Conservation (phyloP, 1,139 yeast genomes). For the Geotrichum histeridarum region DNA sequence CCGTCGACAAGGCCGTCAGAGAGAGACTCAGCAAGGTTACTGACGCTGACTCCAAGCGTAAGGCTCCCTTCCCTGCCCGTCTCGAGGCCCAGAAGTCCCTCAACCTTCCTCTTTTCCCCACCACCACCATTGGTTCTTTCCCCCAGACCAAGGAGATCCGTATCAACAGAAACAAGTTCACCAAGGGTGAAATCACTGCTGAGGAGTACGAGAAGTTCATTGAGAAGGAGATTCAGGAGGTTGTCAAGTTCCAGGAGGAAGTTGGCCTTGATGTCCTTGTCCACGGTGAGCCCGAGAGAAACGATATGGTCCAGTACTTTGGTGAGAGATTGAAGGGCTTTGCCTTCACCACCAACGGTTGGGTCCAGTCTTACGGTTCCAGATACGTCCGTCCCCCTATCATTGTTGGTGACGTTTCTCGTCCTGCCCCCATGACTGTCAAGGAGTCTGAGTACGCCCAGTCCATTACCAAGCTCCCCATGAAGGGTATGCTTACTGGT, state of each 20-base stretch:
- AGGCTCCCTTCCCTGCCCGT: slow-evolving; percentile 80
- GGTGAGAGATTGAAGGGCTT: slow-evolving; percentile 98
- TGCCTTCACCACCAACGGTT: slow-evolving; percentile 97
- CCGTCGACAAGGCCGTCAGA: slow-evolving; percentile 88
- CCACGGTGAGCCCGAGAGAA: slow-evolving; percentile 99
- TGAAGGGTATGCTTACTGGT: slow-evolving; percentile 99
- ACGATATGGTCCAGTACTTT: slow-evolving; percentile 99
- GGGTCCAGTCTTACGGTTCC: slow-evolving; percentile 99
- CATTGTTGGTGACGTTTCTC: slow-evolving; percentile 96
- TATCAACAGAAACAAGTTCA: slow-evolving; percentile 95
- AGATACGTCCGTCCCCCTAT: slow-evolving; percentile 99
- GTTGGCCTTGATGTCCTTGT: slow-evolving; percentile 95
- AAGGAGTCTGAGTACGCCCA: slow-evolving; percentile 99
- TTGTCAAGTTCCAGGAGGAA: slow-evolving; percentile 98
- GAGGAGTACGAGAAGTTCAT: slow-evolving; percentile 95
- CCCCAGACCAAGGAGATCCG: slow-evolving; percentile 99
- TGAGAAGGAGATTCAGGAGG: slow-evolving; percentile 91
- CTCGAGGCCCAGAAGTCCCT: slow-evolving; percentile 83
- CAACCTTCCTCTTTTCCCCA: slow-evolving; percentile 97
- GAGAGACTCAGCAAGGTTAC: slow-evolving; percentile 78
- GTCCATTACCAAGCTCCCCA: slow-evolving; percentile 88
- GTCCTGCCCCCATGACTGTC: slow-evolving; percentile 98
- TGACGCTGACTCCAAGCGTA: slow-evolving; percentile 67
- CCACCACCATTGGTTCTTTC: slow-evolving; percentile 99
- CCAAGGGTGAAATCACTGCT: slow-evolving; percentile 91